These are phyloP conservation scores for Crucihimalaya himalaica DNA, from an alignment of 345 rosid genomes.

Conservation along the genomic window DNA sequence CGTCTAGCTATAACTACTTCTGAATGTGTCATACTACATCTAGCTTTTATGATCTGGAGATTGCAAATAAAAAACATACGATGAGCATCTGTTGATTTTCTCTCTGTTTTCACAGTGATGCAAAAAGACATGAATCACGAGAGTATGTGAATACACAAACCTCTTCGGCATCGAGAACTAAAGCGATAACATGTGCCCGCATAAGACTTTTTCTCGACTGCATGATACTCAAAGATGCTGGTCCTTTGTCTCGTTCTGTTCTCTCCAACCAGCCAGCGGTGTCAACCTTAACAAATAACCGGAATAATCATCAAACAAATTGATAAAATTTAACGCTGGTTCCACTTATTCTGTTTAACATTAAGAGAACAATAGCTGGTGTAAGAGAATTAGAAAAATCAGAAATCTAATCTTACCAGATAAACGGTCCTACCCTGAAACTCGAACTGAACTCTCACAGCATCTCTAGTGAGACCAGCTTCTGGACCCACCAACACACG, in stretches of 20 bases:
- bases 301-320: constrained; percentile 6
- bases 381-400: background rate
- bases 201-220: constrained; percentile 93
- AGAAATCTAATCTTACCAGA: constrained; percentile 51
- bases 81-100: constrained; percentile 12
- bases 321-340: background rate
- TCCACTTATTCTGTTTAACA: background rate
- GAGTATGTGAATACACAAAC: constrained; percentile 39
- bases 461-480: constrained; percentile 95
- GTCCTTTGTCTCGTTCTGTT: constrained; percentile 82
- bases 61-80: background rate
- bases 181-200: constrained; percentile 92
- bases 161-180: constrained; percentile 98
- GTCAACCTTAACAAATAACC: constrained; percentile 60
- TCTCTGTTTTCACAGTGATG: background rate
- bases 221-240: constrained; percentile 84
- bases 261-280: constrained; percentile 99
- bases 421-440: constrained; percentile 80
- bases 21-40: constrained; percentile 86
- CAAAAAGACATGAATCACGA: background rate
- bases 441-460: constrained; percentile 81
- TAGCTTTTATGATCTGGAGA: constrained; percentile 67
- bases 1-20: constrained; percentile 95
- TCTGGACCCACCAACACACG: constrained; percentile 98
- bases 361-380: background rate